These are phyloP conservation scores for Lactarius quietus DNA, from an alignment of 768 basidiomycete species.

Conservation along the genomic window DNA sequence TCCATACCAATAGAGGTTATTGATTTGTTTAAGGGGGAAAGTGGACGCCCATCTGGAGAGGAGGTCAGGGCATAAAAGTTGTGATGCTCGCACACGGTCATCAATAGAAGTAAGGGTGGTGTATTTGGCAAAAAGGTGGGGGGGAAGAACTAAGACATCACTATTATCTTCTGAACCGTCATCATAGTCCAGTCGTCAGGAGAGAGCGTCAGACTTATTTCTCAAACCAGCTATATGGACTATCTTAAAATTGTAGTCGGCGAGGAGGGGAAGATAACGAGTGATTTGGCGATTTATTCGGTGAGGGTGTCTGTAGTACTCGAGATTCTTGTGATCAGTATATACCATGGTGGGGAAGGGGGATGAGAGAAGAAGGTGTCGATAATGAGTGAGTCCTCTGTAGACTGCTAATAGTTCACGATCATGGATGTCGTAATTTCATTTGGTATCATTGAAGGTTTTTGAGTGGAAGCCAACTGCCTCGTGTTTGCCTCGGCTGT, in stretches of 20 bases:
- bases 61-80: background rate
- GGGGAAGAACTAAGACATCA: background rate
- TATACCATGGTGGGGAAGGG: background rate
- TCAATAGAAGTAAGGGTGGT: background rate
- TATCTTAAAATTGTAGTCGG: background rate
- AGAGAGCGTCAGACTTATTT: background rate
- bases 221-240: rapidly evolving
- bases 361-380: background rate
- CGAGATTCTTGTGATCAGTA: background rate
- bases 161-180: background rate
- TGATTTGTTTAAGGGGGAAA: rapidly evolving
- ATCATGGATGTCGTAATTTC: too few species aligned
- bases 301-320: background rate
- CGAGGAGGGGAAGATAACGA: background rate
- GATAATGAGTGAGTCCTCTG: too few species aligned
- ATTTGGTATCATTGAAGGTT: too few species aligned
- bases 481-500: too few species aligned
- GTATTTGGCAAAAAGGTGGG: background rate
- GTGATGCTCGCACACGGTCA: background rate
- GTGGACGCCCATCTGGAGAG: background rate
- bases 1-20: background rate
- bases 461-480: too few species aligned
- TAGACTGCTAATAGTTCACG: too few species aligned
- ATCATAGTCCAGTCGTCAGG: too few species aligned
- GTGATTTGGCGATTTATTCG: background rate